These are phyloP conservation scores for Apophysomyces ossiformis DNA, from an alignment of 371 early-diverging fungal genomes.

Conservation along the genomic window DNA sequence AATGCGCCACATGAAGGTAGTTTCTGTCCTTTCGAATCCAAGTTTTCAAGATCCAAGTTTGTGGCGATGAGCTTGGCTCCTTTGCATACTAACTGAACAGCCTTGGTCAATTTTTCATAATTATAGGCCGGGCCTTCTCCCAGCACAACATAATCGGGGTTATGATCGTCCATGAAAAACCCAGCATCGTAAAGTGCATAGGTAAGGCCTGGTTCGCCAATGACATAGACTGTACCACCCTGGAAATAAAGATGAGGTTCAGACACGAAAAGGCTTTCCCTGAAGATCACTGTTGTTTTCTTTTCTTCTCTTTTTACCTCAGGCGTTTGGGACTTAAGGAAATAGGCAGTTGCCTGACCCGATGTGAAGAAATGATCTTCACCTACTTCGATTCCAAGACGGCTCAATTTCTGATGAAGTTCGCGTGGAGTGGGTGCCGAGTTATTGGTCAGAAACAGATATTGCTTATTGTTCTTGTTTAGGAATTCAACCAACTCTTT, in stretches of 20 bases:
- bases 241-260: slow-evolving; percentile 8
- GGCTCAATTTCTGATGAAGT: slow-evolving; percentile 59
- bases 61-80: slow-evolving; percentile 71
- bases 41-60: slow-evolving; percentile 65
- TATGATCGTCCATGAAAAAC: slow-evolving; percentile 65
- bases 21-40: slow-evolving; percentile 56
- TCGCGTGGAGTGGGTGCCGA: slow-evolving; percentile 68
- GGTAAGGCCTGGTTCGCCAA: slow-evolving; percentile 70
- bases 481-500: slow-evolving; percentile 67
- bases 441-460: slow-evolving; percentile 72
- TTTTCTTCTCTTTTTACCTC: slow-evolving; percentile 36
- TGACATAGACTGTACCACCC: slow-evolving; percentile 63
- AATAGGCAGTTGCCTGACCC: slow-evolving; percentile 67
- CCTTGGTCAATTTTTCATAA: slow-evolving; percentile 66
- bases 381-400: slow-evolving; percentile 61
- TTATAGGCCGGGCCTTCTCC: slow-evolving; percentile 64
- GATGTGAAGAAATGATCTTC: slow-evolving; percentile 70
- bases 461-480: slow-evolving; percentile 59
- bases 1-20: slow-evolving; percentile 68
- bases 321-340: slow-evolving; percentile 62
- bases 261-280: no score
- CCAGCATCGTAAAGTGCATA: slow-evolving; percentile 67
- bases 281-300: no score
- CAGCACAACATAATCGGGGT: slow-evolving; percentile 71
- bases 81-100: slow-evolving; percentile 57